Evolutionary conservation across 2,329 filamentous ascomycete species (phyloP), one percentile per base, ranked within the genome.

Genomic region (Arthrobotrys pseudoclavata): DNA sequence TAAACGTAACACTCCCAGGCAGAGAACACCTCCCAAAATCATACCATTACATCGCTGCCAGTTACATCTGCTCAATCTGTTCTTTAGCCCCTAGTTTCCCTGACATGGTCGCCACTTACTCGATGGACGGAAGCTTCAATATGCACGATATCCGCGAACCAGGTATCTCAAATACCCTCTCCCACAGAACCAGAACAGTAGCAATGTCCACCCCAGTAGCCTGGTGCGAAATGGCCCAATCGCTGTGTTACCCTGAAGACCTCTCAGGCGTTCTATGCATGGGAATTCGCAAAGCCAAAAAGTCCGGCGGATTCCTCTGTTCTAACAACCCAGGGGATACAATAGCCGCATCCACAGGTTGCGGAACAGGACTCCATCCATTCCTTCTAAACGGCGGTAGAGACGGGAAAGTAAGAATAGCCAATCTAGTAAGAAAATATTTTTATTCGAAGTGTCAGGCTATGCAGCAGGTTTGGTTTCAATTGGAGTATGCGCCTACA

Each of bases 391-490:
- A 85, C 2, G 86, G 84, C 0, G 83, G 84, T 2, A 83, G 83
- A 0, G 85, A 86, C 68, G 87, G 87, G 3, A 84, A 83, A 22
- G 84, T 86, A 0, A 79, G 84, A 3, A 83, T 83, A 2, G 84
- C 82, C 3, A 87, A 87, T 84, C 85, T 0, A 78, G 86, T 34
- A 80, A 82, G 9, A 83, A 85, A 71, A 80, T 86, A 9, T 80
- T 85, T 22, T 84, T 85, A 63, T 81, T 82, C 15, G 85, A 86
- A 76, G 81, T 82, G 3, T 80, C 81, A 83, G 4, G 83, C 85
- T 7, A 86, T 84, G 82, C 84, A 85, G 67, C 85, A 86, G 77
- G 84, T 82, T 1, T 87, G 86, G 86, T 87, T 88, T 75, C 80
- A 82, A 69, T 84, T 87, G 68, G 86, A 87, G 64, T 88, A 80